Base-by-base conservation (phyloP, 129 eudicot genomes). In the Rutidosis leptorrhynchoides region DNA sequence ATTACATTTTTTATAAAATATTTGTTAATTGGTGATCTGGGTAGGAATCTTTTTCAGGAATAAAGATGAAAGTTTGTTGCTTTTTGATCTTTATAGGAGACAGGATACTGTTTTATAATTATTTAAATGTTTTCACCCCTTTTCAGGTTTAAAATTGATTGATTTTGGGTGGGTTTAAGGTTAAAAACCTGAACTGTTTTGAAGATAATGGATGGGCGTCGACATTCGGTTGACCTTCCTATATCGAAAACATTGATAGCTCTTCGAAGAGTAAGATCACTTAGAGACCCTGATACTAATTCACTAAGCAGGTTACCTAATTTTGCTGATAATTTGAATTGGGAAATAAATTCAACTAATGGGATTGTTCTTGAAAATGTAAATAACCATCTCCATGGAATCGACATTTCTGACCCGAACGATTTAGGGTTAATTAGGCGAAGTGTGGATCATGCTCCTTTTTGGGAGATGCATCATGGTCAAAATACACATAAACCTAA, bases 171-270 rank as follows among this genome's bases (percentile, higher is more conserved):
- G 71, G 69, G 56, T 57, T 71, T 33, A 60, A 59, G 68, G 62
- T 67, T 20, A 33, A 28, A 72, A 40, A 42, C 29, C 16, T 3
- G 35, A 68, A 54, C 29, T 7, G 19, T 42, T 33, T 76, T 60
- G 56, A 29, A 19, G 75, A 64, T 7, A 60, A 89, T 89, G 97
- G 97, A 94, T 53, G 97, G 95, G 62, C 74, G 95, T 52, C 71
- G 97, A 40, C 99, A 94, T 79, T 94, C 99, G 0, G 90, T 94
- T 59, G 99, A 94, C 64, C 74, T 89, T 61, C 97, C 99, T 16
- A 82, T 94, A 21, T 78, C 99, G 2, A 89, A 84, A 76, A 69
- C 97, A 2, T 71, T 94, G 59, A 81, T 89, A 48, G 97, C 99
- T 62, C 95, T 94, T 45, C 82, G 90, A 80, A 80, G 99, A 82